Conservation (phyloP, 192 early-diverging fungal species). For the Backusella circina region DNA sequence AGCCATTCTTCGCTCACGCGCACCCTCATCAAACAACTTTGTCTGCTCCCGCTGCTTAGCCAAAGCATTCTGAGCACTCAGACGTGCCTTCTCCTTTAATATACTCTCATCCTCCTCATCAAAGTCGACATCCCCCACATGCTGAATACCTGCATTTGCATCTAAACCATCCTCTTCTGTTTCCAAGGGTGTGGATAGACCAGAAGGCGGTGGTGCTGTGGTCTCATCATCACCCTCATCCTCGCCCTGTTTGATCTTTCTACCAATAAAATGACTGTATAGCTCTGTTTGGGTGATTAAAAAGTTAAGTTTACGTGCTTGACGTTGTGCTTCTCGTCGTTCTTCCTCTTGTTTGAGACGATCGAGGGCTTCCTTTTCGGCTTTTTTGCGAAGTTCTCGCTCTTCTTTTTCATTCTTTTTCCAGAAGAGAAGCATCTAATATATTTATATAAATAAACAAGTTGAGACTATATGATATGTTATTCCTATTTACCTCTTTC, state of each 20-base stretch:
- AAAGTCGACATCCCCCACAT: constrained; percentile 67
- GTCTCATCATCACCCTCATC: constrained; percentile 33
- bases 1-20: constrained; percentile 31
- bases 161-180: constrained; percentile 5
- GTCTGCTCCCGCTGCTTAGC: constrained; percentile 64
- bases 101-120: constrained; percentile 72
- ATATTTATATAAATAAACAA: constrained; percentile 39
- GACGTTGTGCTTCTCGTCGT: constrained; percentile 72
- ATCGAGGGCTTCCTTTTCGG: constrained; percentile 84
- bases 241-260: constrained; percentile 56
- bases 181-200: constrained; percentile 1
- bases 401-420: constrained; percentile 90
- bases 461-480: background rate
- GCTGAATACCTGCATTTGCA: constrained; percentile 3
- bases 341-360: constrained; percentile 77
- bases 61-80: constrained; percentile 74
- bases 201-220: constrained; percentile 13
- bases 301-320: constrained; percentile 89
- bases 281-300: constrained; percentile 90
- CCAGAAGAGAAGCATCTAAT: constrained; percentile 81
- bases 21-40: constrained; percentile 63
- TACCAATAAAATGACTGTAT: constrained; percentile 88
- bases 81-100: constrained; percentile 64
- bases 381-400: constrained; percentile 81
- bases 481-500: constrained; percentile 47